Conservation (phyloP, 1,139 yeast genomes). For the Yamadazyma atmosphaerica region DNA sequence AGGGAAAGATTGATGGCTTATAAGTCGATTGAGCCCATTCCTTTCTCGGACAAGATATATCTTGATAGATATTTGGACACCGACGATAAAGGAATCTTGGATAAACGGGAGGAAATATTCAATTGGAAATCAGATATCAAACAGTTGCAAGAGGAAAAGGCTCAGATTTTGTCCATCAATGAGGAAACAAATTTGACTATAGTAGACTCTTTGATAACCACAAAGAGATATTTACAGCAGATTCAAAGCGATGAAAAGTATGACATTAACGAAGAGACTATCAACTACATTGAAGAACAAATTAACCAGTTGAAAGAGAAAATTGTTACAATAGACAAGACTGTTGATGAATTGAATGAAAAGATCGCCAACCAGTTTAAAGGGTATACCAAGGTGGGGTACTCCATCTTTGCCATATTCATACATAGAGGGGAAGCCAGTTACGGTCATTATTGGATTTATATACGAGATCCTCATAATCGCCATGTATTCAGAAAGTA, state of each 20-base stretch:
- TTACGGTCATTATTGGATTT: constrained; percentile 96
- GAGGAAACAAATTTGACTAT: constrained; percentile 51
- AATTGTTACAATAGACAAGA: constrained; percentile 15
- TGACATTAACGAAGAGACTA: constrained; percentile 33
- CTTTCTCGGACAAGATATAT: constrained; percentile 73
- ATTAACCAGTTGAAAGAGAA: constrained; percentile 24
- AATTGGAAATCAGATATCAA: constrained; percentile 62
- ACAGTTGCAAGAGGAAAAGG: constrained; percentile 43
- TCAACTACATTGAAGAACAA: constrained; percentile 34
- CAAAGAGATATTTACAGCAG: constrained; percentile 56
- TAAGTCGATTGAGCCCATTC: constrained; percentile 79
- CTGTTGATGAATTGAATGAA: constrained; percentile 35
- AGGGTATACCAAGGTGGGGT: constrained; percentile 63
- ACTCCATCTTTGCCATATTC: constrained; percentile 85
- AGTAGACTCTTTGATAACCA: constrained; percentile 46
- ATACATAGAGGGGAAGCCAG: constrained; percentile 96
- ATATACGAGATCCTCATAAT: constrained; percentile 72
- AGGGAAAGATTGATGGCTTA: constrained; percentile 70
- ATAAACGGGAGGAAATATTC: constrained; percentile 58
- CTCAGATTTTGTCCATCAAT: constrained; percentile 42
- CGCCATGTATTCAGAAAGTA: constrained; percentile 77
- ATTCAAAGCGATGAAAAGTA: constrained; percentile 25
- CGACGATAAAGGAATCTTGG: constrained; percentile 53
- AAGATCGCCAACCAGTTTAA: constrained; percentile 60
- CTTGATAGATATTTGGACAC: constrained; percentile 88